Percentiles rank a stretch among this genome's conserved stretches.
Evolutionary conservation across 768 basidiomycete genomes (phyloP).

Genomic region (Pisolithus marmoratus): DNA sequence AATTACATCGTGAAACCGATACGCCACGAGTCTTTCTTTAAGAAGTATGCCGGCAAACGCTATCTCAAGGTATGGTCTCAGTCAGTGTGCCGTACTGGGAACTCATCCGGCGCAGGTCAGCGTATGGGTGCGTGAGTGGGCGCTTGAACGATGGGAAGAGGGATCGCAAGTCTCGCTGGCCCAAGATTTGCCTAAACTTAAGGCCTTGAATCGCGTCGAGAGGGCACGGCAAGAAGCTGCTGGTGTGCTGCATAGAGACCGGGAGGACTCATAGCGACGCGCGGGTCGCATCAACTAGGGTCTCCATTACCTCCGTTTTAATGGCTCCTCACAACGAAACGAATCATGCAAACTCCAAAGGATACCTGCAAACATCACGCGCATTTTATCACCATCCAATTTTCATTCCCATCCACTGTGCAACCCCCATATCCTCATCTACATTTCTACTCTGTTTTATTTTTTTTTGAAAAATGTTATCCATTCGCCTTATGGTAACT

Average conservation of each 20-base stretch:
- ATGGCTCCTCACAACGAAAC: neutral
- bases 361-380: constrained; percentile 7
- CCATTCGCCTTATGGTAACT: neutral
- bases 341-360: constrained; percentile 5
- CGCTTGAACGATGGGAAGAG: constrained; percentile 67
- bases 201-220: constrained; percentile 45
- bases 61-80: constrained; percentile 64
- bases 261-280: constrained; percentile 1
- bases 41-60: constrained; percentile 83
- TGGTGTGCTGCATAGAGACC: constrained; percentile 6
- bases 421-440: neutral
- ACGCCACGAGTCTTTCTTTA: constrained; percentile 72
- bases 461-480: constrained; percentile 2
- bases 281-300: neutral
- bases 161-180: constrained; percentile 50
- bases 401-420: constrained; percentile 1
- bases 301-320: neutral
- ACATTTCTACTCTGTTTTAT: neutral
- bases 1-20: constrained; percentile 76
- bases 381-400: constrained; percentile 6
- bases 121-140: constrained; percentile 82
- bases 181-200: constrained; percentile 54
- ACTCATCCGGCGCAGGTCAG: constrained; percentile 51
- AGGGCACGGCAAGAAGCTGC: constrained; percentile 17
- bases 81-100: neutral